Evolutionary conservation across 148 eudicot species (phyloP).

Genomic region (Rhododendron henanense): DNA sequence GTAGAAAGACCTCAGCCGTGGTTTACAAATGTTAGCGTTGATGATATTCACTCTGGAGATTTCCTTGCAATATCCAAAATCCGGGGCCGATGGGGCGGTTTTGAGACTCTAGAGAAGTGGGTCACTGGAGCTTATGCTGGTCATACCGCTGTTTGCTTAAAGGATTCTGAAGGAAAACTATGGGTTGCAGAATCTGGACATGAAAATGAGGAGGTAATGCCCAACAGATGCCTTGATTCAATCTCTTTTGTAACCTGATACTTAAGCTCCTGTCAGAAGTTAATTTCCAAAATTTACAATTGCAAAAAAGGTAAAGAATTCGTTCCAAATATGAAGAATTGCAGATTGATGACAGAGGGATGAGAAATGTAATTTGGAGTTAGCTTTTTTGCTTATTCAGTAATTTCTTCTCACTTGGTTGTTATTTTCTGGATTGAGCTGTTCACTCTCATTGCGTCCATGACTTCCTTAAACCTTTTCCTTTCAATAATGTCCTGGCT

Average conservation of each 20-base stretch:
- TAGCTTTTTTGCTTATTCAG: background rate
- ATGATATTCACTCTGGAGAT: conserved; percentile 92
- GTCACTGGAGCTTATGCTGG: conserved; percentile 96
- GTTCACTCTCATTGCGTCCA: background rate
- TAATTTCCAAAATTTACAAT: background rate
- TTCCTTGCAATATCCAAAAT: conserved; percentile 91
- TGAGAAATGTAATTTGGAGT: background rate
- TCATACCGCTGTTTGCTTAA: conserved; percentile 85
- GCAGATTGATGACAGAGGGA: background rate
- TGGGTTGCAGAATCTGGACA: conserved; percentile 99
- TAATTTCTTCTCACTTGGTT: background rate
- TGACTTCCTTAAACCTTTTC: background rate
- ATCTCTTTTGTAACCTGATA: background rate
- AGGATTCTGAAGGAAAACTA: conserved; percentile 81
- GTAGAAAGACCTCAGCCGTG: conserved; percentile 85
- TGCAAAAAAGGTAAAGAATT: background rate
- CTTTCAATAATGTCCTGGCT: background rate
- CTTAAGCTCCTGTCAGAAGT: background rate
- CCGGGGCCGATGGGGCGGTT: conserved; percentile 95
- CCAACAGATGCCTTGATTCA: background rate
- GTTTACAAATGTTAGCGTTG: conserved; percentile 65
- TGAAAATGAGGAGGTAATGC: conserved; percentile 76
- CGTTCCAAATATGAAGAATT: background rate
- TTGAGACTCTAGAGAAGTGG: conserved; percentile 99
- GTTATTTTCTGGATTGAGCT: conserved; percentile 1